These are phyloP conservation scores for Exophiala alcalophila DNA, from an alignment of 2,329 filamentous ascomycete species.

Conservation along the genomic window DNA sequence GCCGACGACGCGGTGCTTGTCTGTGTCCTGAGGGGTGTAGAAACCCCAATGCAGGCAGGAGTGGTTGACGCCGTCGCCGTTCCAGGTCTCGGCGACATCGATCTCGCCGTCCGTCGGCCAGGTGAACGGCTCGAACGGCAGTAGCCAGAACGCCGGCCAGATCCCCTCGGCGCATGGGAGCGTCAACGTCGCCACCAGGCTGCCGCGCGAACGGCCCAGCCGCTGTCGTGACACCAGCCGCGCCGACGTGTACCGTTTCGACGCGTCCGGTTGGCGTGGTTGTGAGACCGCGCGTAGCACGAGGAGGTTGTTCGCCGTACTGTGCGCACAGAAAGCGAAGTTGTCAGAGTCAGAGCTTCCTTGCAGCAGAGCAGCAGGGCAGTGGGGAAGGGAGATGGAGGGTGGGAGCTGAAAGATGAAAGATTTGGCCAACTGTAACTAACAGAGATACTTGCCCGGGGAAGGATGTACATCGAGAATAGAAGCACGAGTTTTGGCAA, in stretches of 20 bases:
- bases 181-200: constrained; percentile 26
- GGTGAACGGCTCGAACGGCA: constrained; percentile 29
- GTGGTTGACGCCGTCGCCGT: constrained; percentile 28
- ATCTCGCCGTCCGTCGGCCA: constrained; percentile 31
- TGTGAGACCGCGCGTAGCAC: constrained; percentile 27
- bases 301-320: constrained; percentile 26
- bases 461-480: no score
- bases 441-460: no score
- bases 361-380: no score
- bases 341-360: no score
- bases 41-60: constrained; percentile 31
- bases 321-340: neutral
- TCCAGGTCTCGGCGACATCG: constrained; percentile 32
- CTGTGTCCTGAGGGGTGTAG: constrained; percentile 26
- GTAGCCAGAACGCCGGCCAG: constrained; percentile 31
- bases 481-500: neutral
- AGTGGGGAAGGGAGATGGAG: neutral
- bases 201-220: constrained; percentile 23
- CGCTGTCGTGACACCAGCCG: constrained; percentile 29
- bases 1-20: constrained; percentile 28
- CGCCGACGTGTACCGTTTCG: constrained; percentile 28
- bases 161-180: constrained; percentile 26
- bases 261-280: constrained; percentile 19
- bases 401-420: no score
- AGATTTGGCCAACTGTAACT: no score